Evolutionary conservation across 1,284 basidiomycete genomes (phyloP).

Genomic region (Omphalotus olearius): DNA sequence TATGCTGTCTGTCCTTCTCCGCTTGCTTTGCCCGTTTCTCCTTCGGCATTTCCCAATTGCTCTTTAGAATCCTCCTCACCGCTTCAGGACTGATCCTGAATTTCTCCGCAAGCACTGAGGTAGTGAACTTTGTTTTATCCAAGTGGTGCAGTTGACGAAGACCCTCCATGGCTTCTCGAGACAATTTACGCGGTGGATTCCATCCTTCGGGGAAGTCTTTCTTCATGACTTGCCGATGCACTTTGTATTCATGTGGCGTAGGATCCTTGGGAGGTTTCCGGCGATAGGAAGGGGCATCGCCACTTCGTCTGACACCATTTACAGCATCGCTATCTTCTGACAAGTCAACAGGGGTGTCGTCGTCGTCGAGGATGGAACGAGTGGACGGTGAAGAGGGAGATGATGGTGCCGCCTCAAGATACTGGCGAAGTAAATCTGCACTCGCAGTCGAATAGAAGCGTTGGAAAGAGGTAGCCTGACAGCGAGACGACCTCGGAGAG

Average conservation of each 20-base stretch:
- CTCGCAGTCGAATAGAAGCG: constrained; percentile 5
- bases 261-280: constrained; percentile 36
- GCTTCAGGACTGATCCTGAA: constrained; percentile 88
- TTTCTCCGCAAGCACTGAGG: constrained; percentile 67
- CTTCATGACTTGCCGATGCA: constrained; percentile 58
- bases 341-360: constrained; percentile 43
- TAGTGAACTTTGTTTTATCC: constrained; percentile 69
- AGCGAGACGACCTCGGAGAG: neutral
- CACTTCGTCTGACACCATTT: constrained; percentile 31
- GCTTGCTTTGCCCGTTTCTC: constrained; percentile 51
- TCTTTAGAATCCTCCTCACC: constrained; percentile 79
- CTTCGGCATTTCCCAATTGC: constrained; percentile 69
- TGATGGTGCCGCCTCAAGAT: neutral
- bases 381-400: constrained; percentile 15
- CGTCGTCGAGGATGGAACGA: constrained; percentile 48
- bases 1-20: constrained; percentile 51
- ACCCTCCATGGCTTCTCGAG: constrained; percentile 88
- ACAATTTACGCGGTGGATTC: constrained; percentile 83
- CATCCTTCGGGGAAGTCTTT: constrained; percentile 74
- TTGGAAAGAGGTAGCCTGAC: neutral
- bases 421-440: constrained; percentile 11
- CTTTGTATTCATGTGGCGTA: constrained; percentile 49
- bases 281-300: constrained; percentile 35
- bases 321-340: constrained; percentile 49
- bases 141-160: constrained; percentile 68